Conservation (phyloP, 2,329 filamentous ascomycete genomes). For the Elsinoe perseae region DNA sequence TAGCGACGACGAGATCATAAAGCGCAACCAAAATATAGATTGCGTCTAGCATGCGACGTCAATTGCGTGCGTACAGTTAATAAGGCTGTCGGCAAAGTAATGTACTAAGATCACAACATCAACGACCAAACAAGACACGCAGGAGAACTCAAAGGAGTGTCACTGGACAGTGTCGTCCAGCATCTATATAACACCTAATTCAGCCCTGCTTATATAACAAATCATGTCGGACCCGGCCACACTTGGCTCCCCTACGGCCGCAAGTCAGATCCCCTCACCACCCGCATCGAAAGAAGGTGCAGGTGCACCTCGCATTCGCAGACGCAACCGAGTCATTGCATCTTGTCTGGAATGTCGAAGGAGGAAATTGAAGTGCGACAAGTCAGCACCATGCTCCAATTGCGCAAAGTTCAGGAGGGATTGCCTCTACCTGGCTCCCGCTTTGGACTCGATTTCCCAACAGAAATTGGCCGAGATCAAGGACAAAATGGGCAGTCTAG, state of each 20-base stretch:
- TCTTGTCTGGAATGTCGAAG: conserved; percentile 65
- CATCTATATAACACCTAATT: background rate
- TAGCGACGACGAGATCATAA: background rate
- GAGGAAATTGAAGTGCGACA: conserved; percentile 72
- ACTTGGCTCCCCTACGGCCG: conserved; percentile 9
- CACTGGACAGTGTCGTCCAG: no score
- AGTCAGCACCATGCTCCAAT: conserved; percentile 62
- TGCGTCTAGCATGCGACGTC: background rate
- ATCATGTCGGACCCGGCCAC: background rate
- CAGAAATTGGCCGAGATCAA: conserved; percentile 68
- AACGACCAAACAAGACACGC: background rate
- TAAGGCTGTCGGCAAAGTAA: background rate
- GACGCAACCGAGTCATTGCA: conserved; percentile 59
- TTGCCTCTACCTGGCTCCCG: conserved; percentile 57
- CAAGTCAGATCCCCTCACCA: conserved; percentile 18
- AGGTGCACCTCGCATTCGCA: conserved; percentile 36
- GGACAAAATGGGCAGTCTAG: conserved; percentile 66
- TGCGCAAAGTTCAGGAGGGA: conserved; percentile 47
- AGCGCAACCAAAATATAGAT: background rate
- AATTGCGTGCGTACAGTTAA: background rate
- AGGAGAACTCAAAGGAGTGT: no score
- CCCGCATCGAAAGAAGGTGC: conserved; percentile 16
- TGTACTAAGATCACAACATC: background rate
- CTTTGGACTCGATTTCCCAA: conserved; percentile 62
- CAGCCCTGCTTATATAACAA: conserved; percentile 4